Evolutionary conservation across 129 eudicot species (phyloP).

Genomic region (Kitagawia praeruptora): DNA sequence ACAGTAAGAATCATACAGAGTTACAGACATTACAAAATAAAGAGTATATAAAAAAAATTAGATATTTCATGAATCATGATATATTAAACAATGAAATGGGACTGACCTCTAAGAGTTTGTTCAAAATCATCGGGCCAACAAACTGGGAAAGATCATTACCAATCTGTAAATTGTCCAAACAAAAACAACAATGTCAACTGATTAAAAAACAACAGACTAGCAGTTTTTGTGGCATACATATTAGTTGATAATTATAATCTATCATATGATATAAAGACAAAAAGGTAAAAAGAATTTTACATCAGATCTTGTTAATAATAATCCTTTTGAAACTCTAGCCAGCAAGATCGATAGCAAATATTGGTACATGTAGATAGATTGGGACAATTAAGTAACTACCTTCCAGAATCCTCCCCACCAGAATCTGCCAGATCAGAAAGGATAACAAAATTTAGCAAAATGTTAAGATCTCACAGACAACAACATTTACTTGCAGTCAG

Average conservation of each 20-base stretch:
- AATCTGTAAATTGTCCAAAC: slow-evolving; percentile 37
- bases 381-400: slow-evolving; percentile 22
- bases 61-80: neutral
- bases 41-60: neutral
- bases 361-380: neutral
- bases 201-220: neutral
- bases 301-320: neutral
- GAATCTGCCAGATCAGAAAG: slow-evolving; percentile 34
- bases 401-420: slow-evolving; percentile 90
- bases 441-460: slow-evolving; percentile 8
- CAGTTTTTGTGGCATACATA: neutral
- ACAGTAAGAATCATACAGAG: neutral
- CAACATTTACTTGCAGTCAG: neutral
- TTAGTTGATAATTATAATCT: neutral
- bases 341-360: neutral
- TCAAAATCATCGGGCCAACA: slow-evolving; percentile 70
- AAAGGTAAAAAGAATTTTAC: too few species aligned
- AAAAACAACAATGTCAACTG: neutral
- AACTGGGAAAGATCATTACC: slow-evolving; percentile 88
- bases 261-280: neutral
- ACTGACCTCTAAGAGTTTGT: slow-evolving; percentile 55
- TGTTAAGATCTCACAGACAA: neutral
- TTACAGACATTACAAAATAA: neutral
- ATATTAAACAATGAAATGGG: neutral
- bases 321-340: neutral